These are phyloP conservation scores for Exophiala xenobiotica DNA, from an alignment of 2,329 filamentous ascomycete species.

Conservation along the genomic window DNA sequence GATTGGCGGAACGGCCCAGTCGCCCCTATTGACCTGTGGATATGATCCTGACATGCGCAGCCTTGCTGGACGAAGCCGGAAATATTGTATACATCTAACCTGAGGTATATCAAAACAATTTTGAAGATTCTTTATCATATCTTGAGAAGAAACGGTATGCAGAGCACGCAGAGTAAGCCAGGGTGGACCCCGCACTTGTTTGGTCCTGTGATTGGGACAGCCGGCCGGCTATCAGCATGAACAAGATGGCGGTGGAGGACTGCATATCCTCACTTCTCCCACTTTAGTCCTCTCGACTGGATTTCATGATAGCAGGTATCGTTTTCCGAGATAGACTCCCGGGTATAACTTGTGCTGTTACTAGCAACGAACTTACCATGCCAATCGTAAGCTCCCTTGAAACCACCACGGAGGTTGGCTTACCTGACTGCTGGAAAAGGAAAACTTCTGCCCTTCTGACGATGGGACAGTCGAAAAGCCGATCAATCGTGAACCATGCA, in stretches of 20 bases:
- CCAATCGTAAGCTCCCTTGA: slow-evolving; percentile 14
- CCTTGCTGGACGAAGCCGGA: slow-evolving; percentile 8
- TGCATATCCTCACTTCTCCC: background rate
- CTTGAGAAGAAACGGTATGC: too few species aligned
- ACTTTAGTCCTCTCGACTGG: background rate
- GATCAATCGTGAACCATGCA: slow-evolving; percentile 36
- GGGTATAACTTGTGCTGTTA: too few species aligned
- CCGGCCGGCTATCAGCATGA: background rate
- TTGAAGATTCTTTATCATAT: too few species aligned
- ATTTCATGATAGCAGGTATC: background rate
- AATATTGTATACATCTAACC: background rate
- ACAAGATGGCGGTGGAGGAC: slow-evolving; percentile 10
- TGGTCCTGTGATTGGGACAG: too few species aligned
- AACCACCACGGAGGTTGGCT: background rate
- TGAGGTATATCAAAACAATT: too few species aligned
- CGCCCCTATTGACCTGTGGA: slow-evolving; percentile 3
- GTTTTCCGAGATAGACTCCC: too few species aligned
- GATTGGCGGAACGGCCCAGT: slow-evolving; percentile 5
- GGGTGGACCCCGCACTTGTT: slow-evolving; percentile 10
- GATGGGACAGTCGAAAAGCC: slow-evolving; percentile 33
- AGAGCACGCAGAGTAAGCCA: background rate
- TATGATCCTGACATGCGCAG: slow-evolving; percentile 20
- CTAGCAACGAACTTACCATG: too few species aligned
- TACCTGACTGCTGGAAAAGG: slow-evolving; percentile 14
- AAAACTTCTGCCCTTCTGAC: slow-evolving; percentile 19